These are phyloP conservation scores for Escovopsis sp. DNA, from an alignment of 2,329 filamentous ascomycete genomes.

Conservation along the genomic window DNA sequence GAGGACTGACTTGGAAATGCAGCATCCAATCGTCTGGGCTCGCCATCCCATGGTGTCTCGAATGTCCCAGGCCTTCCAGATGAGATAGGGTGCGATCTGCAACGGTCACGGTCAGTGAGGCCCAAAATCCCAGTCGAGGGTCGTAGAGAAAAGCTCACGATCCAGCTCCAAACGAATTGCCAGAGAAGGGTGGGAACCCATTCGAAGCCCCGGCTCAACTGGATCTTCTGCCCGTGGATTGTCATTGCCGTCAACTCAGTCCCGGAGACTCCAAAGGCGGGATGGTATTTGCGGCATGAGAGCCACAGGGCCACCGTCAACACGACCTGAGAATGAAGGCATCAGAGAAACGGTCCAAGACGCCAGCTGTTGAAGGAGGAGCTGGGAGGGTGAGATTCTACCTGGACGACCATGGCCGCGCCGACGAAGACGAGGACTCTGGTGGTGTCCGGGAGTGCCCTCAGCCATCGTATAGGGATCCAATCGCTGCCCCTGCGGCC, in stretches of 20 bases:
- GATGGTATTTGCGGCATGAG: conserved; percentile 42
- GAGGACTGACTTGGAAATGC: conserved; percentile 14
- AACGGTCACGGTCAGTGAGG: not conserved
- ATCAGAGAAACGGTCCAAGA: not conserved
- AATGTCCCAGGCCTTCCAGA: conserved; percentile 36
- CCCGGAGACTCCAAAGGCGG: conserved; percentile 29
- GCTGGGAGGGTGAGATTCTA: too few species aligned
- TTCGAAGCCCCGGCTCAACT: conserved; percentile 36
- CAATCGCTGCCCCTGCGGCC: conserved; percentile 15
- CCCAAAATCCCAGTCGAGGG: not conserved
- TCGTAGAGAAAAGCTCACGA: conserved; percentile 14
- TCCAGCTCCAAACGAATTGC: conserved; percentile 39
- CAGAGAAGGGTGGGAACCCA: conserved; percentile 43
- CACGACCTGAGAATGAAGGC: conserved; percentile 24
- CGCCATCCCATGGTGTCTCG: conserved; percentile 39
- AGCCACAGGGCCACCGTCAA: conserved; percentile 39
- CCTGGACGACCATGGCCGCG: conserved; percentile 32
- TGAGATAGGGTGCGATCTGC: conserved; percentile 31
- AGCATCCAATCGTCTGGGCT: conserved; percentile 31
- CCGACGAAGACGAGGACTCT: conserved; percentile 29
- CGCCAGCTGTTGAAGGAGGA: not conserved
- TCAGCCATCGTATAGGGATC: conserved; percentile 17
- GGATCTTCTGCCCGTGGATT: conserved; percentile 25
- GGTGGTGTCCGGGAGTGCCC: conserved; percentile 21
- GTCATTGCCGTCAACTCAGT: conserved; percentile 17